Evolutionary conservation across 331 rosid species (phyloP).

Genomic region (Telfairia occidentalis): DNA sequence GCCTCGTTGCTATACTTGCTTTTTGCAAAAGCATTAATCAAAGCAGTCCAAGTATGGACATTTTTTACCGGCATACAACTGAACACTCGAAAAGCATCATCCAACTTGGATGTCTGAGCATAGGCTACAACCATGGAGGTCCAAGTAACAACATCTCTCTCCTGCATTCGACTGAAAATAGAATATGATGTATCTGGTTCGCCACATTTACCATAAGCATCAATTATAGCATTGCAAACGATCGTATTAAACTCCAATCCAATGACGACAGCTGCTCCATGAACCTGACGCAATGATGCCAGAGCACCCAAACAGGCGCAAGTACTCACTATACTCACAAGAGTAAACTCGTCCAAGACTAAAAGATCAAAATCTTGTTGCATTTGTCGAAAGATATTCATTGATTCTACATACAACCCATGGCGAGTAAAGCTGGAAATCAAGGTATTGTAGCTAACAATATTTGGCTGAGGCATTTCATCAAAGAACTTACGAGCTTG

Average conservation of each 20-base stretch:
- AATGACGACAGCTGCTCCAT: conserved; percentile 37
- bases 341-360: conserved; percentile 35
- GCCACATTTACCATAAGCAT: conserved; percentile 59
- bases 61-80: conserved; percentile 36
- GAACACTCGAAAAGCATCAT: conserved; percentile 32
- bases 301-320: conserved; percentile 34
- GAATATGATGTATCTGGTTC: conserved; percentile 22
- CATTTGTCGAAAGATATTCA: conserved; percentile 26
- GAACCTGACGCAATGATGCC: conserved; percentile 37
- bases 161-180: conserved; percentile 33
- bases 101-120: conserved; percentile 25
- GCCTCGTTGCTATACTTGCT: conserved; percentile 28
- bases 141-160: conserved; percentile 54
- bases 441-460: conserved; percentile 48
- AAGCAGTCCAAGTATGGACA: conserved; percentile 49
- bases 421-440: conserved; percentile 32
- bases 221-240: conserved; percentile 35
- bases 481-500: conserved; percentile 30
- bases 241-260: conserved; percentile 33
- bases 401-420: conserved; percentile 28
- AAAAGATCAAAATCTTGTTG: conserved; percentile 20
- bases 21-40: conserved; percentile 31
- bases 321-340: conserved; percentile 37
- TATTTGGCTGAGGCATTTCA: conserved; percentile 40
- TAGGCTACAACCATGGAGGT: conserved; percentile 42